Conservation (phyloP, 2,329 filamentous ascomycete species). For the Keithomyces neogunnii region DNA sequence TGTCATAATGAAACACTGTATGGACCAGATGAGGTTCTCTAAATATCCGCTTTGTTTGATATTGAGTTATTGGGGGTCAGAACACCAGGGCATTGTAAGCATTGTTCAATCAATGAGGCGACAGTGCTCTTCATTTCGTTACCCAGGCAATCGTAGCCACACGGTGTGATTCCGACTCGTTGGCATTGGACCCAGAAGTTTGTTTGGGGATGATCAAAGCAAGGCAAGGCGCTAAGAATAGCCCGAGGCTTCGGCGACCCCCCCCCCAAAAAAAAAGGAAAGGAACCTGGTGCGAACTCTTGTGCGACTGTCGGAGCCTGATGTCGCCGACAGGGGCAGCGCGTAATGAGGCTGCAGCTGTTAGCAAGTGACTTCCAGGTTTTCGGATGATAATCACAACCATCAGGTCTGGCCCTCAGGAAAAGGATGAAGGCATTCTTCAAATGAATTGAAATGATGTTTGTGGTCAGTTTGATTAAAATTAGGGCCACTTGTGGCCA, state of each 20-base stretch:
- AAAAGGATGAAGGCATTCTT: background rate
- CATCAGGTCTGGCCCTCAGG: background rate
- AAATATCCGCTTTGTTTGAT: background rate
- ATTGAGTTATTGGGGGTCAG: background rate
- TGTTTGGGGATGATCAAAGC: background rate
- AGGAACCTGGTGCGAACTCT: too few species aligned
- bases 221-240: background rate
- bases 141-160: background rate
- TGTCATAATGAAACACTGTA: slow-evolving; percentile 11
- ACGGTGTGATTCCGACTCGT: background rate
- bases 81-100: background rate
- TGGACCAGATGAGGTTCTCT: background rate
- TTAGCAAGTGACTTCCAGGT: slow-evolving; percentile 2
- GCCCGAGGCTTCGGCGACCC: background rate
- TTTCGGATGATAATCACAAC: background rate
- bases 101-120: background rate
- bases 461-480: background rate
- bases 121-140: background rate
- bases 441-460: background rate
- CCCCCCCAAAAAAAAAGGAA: too few species aligned
- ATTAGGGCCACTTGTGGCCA: background rate
- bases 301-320: background rate
- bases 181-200: background rate
- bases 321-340: background rate
- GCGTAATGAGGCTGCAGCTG: background rate